Percentiles rank a stretch among this genome's conserved stretches.
Evolutionary conservation across 2,329 filamentous ascomycete genomes (phyloP).

Genomic region (Trichoderma sp.): DNA sequence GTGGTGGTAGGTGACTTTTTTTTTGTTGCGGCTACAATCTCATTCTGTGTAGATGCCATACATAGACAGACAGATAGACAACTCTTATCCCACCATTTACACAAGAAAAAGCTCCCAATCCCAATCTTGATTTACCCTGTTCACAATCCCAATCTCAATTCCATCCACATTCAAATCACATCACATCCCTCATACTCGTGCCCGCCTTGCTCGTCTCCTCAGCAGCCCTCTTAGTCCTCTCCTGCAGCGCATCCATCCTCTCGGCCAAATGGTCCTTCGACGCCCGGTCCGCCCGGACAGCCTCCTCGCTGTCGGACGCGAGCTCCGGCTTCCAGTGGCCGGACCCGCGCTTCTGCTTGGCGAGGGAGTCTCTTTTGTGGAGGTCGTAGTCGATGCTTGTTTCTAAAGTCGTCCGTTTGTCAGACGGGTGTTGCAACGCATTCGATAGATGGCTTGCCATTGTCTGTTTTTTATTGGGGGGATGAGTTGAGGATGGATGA

Average conservation of each 20-base stretch:
- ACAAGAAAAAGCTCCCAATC: background rate
- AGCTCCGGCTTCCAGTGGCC: constrained; percentile 75
- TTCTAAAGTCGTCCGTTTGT: constrained; percentile 23
- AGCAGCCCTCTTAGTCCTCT: constrained; percentile 55
- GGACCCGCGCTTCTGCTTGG: constrained; percentile 67
- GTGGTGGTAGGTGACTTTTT: background rate
- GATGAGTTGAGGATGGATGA: background rate
- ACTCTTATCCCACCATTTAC: background rate
- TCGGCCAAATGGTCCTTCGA: constrained; percentile 30
- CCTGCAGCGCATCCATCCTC: constrained; percentile 50
- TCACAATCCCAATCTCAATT: background rate
- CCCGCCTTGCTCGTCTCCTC: constrained; percentile 45
- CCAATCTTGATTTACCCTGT: background rate
- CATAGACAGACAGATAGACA: background rate
- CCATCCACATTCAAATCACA: background rate
- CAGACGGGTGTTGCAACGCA: background rate
- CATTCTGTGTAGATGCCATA: background rate
- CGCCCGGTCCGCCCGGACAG: constrained; percentile 63
- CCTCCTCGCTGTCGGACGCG: constrained; percentile 75
- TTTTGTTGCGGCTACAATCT: background rate
- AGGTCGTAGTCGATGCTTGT: constrained; percentile 46
- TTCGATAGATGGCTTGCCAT: too few relatives aligned
- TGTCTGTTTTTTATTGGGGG: background rate
- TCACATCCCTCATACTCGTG: constrained; percentile 42
- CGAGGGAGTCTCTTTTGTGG: constrained; percentile 58